These are phyloP conservation scores for Jatropha multifida DNA, from an alignment of 441 rosid species.

Conservation along the genomic window DNA sequence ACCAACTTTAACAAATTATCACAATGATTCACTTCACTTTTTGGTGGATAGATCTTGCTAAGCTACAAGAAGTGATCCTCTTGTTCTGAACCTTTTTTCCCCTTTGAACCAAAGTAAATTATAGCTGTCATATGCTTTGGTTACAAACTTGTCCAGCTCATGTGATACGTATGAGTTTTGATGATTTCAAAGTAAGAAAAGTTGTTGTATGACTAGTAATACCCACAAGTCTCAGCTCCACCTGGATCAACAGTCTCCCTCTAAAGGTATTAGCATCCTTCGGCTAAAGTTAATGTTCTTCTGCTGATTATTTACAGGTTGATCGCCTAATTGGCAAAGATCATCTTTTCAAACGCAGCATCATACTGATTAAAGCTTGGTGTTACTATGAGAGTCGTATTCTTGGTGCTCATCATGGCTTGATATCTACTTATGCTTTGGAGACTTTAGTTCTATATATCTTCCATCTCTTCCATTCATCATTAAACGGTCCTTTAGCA, in stretches of 20 bases:
- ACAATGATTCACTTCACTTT: background rate
- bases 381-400: constrained; percentile 94
- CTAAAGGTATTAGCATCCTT: background rate
- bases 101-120: background rate
- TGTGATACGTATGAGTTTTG: background rate
- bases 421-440: constrained; percentile 88
- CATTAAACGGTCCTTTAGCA: constrained; percentile 77
- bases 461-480: constrained; percentile 74
- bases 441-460: constrained; percentile 87
- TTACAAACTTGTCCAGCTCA: background rate
- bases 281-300: background rate
- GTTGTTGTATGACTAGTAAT: background rate
- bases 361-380: constrained; percentile 88
- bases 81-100: background rate
- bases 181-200: background rate
- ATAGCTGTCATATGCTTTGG: background rate
- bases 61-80: background rate
- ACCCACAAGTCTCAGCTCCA: background rate
- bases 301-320: constrained; percentile 41
- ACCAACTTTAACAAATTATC: background rate
- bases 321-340: constrained; percentile 71
- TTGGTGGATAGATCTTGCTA: background rate
- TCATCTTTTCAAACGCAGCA: constrained; percentile 86
- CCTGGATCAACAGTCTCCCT: background rate
- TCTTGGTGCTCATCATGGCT: constrained; percentile 93